Base-by-base conservation (phyloP, 2,329 filamentous ascomycete genomes). In the Trichoderma pleuroti region DNA sequence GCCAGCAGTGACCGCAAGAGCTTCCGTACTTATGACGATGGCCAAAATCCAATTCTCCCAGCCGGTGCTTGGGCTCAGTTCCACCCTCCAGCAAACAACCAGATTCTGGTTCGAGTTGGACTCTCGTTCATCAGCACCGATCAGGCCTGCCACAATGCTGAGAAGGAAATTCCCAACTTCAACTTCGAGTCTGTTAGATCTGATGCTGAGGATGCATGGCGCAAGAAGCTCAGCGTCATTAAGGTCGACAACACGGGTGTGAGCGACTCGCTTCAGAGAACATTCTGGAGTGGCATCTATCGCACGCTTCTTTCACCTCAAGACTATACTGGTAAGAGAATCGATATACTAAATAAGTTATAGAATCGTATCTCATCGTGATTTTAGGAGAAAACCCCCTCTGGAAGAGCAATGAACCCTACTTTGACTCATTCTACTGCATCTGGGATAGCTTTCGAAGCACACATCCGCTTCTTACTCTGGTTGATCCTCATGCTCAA, bases 371-470 rank as follows among this genome's bases (percentile, higher is more conserved):
- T 39, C 63, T 68, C 14, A 68, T 21, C 28, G 18, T n/a, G 10
- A n/a, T 61, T 34, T 18, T 57, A 86, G 91, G 90, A 1, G 91
- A 93, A 76, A 93, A 93, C 72, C 90, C 88, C 12, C 79, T 91
- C 0, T 93, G 91, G 91, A 79, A 89, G 52, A 91, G 89, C 52
- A 82, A 84, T 0, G 91, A 93, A 78, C 91, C 91, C 0, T 93
- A 93, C 76, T 93, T 89, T 76, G 91, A 93, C 77, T 92, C 90
- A 56, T 87, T 84, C 73, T 87, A 87, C 75, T 87, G 85, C 75
- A 92, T 93, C 39, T 93, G 91, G 91, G 91, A 93, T 77, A 91
- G 88, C 0, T 93, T 91, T 75, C 83, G 91, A 30, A 90, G 87
- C 69, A 91, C 91, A 56, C 90, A 93, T 70, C 90, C 91, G 0